Percentiles rank a stretch among this genome's conserved stretches.
Evolutionary conservation across 257 asterid genomes (phyloP).

Genomic region (Misopates orontium): DNA sequence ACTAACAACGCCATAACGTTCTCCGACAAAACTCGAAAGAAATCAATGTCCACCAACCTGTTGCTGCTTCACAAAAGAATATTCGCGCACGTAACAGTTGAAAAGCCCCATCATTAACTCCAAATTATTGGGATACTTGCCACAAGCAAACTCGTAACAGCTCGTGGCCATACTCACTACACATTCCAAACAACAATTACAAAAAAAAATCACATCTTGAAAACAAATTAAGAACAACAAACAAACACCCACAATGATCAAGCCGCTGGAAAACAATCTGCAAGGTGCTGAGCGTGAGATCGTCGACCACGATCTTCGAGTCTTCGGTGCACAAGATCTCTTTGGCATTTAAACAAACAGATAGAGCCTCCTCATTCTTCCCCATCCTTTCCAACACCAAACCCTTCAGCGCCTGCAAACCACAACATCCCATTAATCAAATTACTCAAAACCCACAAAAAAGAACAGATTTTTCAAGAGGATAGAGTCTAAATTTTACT

Average conservation of each 20-base stretch:
- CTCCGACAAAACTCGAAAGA: slow-evolving; percentile 11
- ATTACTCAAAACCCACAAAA: slow-evolving; percentile 15
- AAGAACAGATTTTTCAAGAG: neutral
- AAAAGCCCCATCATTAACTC: slow-evolving; percentile 94
- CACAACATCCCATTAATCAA: neutral
- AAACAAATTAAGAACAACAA: slow-evolving; percentile 11
- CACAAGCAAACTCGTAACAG: slow-evolving; percentile 87
- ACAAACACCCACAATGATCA: slow-evolving; percentile 62
- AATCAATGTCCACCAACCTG: slow-evolving; percentile 60
- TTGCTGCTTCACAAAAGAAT: slow-evolving; percentile 94
- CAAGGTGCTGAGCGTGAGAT: slow-evolving; percentile 86
- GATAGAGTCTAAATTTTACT: neutral
- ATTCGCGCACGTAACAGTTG: slow-evolving; percentile 88
- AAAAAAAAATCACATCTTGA: neutral
- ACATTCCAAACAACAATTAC: slow-evolving; percentile 18
- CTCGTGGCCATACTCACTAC: slow-evolving; percentile 95
- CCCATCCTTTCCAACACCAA: slow-evolving; percentile 85
- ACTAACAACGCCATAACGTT: neutral
- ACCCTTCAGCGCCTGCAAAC: slow-evolving; percentile 87
- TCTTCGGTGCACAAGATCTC: slow-evolving; percentile 59
- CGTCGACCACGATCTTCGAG: slow-evolving; percentile 65
- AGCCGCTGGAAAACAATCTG: slow-evolving; percentile 97
- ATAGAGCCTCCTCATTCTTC: slow-evolving; percentile 75
- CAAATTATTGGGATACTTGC: slow-evolving; percentile 71
- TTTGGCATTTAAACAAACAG: slow-evolving; percentile 80